Conservation (phyloP, 2,329 filamentous ascomycete species). For the Fusarium pseudograminearum region DNA sequence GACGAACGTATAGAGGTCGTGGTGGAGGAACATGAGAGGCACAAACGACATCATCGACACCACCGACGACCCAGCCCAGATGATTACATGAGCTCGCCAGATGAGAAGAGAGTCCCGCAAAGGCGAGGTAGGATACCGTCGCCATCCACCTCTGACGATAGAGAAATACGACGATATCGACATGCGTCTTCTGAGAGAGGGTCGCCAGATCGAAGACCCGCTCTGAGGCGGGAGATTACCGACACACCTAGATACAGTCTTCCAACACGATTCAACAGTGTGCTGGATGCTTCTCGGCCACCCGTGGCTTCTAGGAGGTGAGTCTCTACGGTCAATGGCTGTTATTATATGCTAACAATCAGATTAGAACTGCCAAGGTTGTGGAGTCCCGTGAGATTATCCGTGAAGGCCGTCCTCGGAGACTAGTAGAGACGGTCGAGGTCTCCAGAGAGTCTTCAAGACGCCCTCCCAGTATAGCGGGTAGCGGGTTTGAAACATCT, state of each 20-base stretch:
- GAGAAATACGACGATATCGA: conserved; percentile 39
- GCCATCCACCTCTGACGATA: conserved; percentile 45
- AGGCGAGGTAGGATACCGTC: conserved; percentile 42
- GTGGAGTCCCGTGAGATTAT: conserved; percentile 42
- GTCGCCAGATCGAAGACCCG: conserved; percentile 48
- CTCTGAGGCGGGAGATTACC: conserved; percentile 49
- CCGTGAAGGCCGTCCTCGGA: conserved; percentile 43
- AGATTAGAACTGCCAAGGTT: conserved; percentile 39
- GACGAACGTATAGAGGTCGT: conserved; percentile 42
- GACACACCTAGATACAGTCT: conserved; percentile 48
- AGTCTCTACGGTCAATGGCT: conserved; percentile 2
- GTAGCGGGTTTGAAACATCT: conserved; percentile 47
- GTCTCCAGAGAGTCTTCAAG: conserved; percentile 46
- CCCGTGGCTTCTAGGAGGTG: conserved; percentile 52
- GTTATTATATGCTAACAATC: conserved; percentile 14
- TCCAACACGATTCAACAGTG: conserved; percentile 44
- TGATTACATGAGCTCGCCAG: conserved; percentile 45
- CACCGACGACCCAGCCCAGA: conserved; percentile 45
- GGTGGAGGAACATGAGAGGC: conserved; percentile 49
- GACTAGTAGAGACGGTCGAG: conserved; percentile 37
- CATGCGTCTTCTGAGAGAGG: conserved; percentile 47
- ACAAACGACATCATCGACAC: conserved; percentile 33
- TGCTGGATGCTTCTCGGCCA: conserved; percentile 53
- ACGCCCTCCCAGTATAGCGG: conserved; percentile 46
- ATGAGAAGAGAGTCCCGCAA: conserved; percentile 41